Conservation (phyloP, 2,329 filamentous ascomycete genomes). For the Atkinsonella texensis region DNA sequence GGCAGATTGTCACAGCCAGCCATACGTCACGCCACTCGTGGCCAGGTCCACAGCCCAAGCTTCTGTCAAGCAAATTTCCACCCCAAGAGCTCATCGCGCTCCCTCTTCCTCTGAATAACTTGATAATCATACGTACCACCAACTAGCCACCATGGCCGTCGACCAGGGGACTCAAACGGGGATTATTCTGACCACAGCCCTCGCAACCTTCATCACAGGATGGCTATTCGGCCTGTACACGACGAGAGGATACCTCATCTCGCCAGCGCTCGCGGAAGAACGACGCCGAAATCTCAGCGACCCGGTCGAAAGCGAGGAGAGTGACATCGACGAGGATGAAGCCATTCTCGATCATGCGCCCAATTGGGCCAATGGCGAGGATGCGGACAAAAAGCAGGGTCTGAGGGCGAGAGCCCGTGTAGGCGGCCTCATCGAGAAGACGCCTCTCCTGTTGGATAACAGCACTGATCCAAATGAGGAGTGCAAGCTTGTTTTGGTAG, state of each 20-base stretch:
- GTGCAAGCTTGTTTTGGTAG: slow-evolving; percentile 87
- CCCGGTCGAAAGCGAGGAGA: slow-evolving; percentile 56
- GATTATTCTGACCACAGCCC: slow-evolving; percentile 59
- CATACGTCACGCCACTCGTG: neutral
- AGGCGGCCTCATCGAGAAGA: slow-evolving; percentile 11
- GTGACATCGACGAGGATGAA: slow-evolving; percentile 51
- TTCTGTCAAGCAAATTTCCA: neutral
- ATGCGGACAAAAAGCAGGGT: slow-evolving; percentile 47
- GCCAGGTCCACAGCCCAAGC: neutral
- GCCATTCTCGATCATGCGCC: slow-evolving; percentile 51
- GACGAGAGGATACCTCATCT: slow-evolving; percentile 45
- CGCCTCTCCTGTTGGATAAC: slow-evolving; percentile 20
- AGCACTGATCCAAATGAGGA: slow-evolving; percentile 48
- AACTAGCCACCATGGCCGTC: slow-evolving; percentile 3
- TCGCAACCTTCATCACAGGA: slow-evolving; percentile 62
- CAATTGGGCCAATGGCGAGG: slow-evolving; percentile 52
- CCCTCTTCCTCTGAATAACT: neutral
- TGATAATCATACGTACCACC: neutral
- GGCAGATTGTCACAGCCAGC: no score
- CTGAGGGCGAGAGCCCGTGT: slow-evolving; percentile 22
- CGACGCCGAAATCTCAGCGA: slow-evolving; percentile 43
- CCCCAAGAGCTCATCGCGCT: neutral
- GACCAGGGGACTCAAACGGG: slow-evolving; percentile 29
- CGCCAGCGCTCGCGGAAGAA: slow-evolving; percentile 44
- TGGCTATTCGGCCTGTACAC: slow-evolving; percentile 74